Conservation (phyloP, 164 flowering plant species). For the Saururus chinensis region DNA sequence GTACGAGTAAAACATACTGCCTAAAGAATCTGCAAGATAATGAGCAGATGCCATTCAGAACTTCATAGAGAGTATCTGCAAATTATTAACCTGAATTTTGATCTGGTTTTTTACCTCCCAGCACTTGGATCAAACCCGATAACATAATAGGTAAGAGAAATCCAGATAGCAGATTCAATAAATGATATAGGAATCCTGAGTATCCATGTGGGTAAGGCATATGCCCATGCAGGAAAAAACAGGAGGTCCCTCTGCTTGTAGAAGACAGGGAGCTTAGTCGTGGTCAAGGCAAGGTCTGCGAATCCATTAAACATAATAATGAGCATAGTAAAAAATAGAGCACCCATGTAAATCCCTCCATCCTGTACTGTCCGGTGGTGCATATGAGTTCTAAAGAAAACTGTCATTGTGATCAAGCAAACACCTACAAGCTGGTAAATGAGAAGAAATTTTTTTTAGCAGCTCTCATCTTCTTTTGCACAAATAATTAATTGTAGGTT, state of each 20-base stretch:
- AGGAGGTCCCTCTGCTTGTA: constrained; percentile 52
- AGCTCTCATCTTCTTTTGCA: neutral
- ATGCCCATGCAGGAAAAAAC: constrained; percentile 57
- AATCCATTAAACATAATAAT: constrained; percentile 30
- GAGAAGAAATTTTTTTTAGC: neutral
- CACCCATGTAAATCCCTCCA: constrained; percentile 34
- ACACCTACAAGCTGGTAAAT: constrained; percentile 21
- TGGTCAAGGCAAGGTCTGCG: constrained; percentile 32
- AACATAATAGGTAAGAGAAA: constrained; percentile 27
- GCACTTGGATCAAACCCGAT: constrained; percentile 34
- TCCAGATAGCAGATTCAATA: constrained; percentile 25
- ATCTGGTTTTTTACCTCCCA: constrained; percentile 13
- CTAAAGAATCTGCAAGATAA: constrained; percentile 29
- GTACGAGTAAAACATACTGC: constrained; percentile 28
- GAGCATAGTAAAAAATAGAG: constrained; percentile 21
- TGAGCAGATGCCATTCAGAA: neutral
- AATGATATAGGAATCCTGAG: constrained; percentile 27
- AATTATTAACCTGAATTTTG: too few relatives aligned
- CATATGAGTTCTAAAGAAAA: constrained; percentile 41
- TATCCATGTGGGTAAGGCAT: constrained; percentile 30
- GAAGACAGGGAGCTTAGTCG: constrained; percentile 43
- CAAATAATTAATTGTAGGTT: neutral
- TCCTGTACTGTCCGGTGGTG: constrained; percentile 18
- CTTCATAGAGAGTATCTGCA: neutral
- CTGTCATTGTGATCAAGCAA: constrained; percentile 25